Percentiles rank a stretch among this genome's conserved stretches.
Conservation (phyloP, 2,329 filamentous ascomycete genomes). For the Cercospora beticola region DNA sequence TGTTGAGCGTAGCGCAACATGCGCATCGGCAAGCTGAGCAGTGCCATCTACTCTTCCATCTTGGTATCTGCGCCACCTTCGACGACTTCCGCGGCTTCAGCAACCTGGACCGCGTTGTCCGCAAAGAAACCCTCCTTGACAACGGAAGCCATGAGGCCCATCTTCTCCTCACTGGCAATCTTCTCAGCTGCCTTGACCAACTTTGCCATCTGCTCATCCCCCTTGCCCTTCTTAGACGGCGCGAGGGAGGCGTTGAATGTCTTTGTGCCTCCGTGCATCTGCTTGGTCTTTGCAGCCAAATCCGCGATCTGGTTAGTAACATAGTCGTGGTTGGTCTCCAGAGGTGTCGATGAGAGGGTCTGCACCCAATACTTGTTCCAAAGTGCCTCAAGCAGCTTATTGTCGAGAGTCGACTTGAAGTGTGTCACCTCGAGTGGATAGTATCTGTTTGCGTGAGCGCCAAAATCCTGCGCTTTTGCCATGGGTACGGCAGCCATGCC, state of each 20-base stretch:
- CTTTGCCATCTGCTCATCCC: conserved; percentile 58
- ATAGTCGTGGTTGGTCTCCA: conserved; percentile 90
- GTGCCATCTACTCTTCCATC: conserved; percentile 27
- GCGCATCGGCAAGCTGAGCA: neutral
- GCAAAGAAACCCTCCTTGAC: conserved; percentile 64
- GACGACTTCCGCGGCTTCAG: conserved; percentile 22
- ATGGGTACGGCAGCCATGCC: conserved; percentile 78
- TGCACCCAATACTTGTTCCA: conserved; percentile 99
- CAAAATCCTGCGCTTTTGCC: conserved; percentile 94
- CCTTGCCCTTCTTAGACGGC: conserved; percentile 31
- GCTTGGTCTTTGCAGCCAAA: conserved; percentile 73
- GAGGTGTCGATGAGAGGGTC: conserved; percentile 84
- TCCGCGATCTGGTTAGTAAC: conserved; percentile 90
- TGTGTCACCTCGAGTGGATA: conserved; percentile 89
- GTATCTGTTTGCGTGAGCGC: conserved; percentile 85
- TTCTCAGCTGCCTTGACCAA: conserved; percentile 61
- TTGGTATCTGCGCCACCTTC: conserved; percentile 33
- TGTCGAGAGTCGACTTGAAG: conserved; percentile 90
- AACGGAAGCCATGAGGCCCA: conserved; percentile 61
- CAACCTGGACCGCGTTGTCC: conserved; percentile 21
- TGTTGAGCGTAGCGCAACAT: neutral
- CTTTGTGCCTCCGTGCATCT: conserved; percentile 39
- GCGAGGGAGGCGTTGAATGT: conserved; percentile 30
- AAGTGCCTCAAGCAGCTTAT: conserved; percentile 78
- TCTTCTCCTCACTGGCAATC: conserved; percentile 62